Conservation (phyloP, 75 land plant species). For the Pinus tabuliformis region DNA sequence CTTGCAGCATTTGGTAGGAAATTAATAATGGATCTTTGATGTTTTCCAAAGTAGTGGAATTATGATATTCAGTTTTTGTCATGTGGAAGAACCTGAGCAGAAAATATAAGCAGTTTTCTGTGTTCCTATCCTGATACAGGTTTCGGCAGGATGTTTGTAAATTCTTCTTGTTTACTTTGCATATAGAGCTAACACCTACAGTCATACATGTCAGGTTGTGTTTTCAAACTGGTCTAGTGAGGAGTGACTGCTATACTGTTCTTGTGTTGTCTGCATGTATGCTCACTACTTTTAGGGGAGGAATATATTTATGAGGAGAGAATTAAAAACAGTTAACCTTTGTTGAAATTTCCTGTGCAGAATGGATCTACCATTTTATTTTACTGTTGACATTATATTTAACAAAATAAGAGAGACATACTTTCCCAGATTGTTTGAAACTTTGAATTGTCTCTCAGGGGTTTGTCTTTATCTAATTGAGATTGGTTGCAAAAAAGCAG, state of each 20-base stretch:
- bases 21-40: too few species aligned
- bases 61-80: not conserved
- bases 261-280: not conserved
- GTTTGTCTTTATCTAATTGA: not conserved
- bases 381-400: not conserved
- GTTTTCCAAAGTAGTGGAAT: too few species aligned
- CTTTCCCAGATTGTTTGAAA: not conserved
- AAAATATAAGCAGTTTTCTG: not conserved
- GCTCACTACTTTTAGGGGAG: not conserved
- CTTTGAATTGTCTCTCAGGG: not conserved
- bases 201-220: too few species aligned
- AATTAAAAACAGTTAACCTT: not conserved
- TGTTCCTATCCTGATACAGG: not conserved
- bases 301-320: not conserved
- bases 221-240: too few species aligned
- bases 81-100: not conserved
- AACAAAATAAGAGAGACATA: not conserved
- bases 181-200: not conserved
- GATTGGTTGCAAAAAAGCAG: not conserved
- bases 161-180: not conserved
- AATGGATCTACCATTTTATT: too few species aligned
- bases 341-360: not conserved
- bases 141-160: slow-evolving; percentile 1
- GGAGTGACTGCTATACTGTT: not conserved
- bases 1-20: too few species aligned